Base-by-base conservation (phyloP, 177 flowering plant genomes). In the Vitis hybrid region DNA sequence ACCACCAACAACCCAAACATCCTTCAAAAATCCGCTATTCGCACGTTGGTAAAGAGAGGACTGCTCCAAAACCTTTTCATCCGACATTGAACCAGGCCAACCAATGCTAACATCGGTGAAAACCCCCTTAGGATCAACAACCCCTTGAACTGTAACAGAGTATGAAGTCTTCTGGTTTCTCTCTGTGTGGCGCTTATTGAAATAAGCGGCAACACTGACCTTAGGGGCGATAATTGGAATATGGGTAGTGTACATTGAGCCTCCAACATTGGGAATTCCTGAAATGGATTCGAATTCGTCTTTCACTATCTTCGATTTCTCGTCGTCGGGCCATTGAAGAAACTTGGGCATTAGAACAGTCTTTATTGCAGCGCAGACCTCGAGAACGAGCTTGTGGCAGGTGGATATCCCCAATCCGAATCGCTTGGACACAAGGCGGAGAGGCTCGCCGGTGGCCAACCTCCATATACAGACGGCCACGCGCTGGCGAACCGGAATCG, bases 391-490 rank as follows among this genome's bases (percentile, higher is more conserved):
- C 73, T 92, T 92, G 62, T 92, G 97, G 69, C 97, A 92, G 52
- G 97, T 92, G 12, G 94, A 89, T 13, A 92, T 92, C 15, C 98
- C 98, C 60, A 92, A 72, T 0, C 98, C 98, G 69, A 93, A 93
- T 30, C 89, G 81, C 73, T 88, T 89, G n/a, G 97, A 89, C 0
- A 93, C 97, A 7, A 85, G 81, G 6, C 97, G 81, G 11, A 93
- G 89, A 6, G 98, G 93, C 78, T 91, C 96, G 6, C 98, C 98
- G 3, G 98, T 91, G 27, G 98, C 98, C 55, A 91, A 74, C 64
- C 98, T 68, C 94, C 94, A 92, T 4, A 92, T 78, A 69, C 97
- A 92, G 13, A 89, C 97, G 0, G 96, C 97, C 0, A 92, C 96
- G 16, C 97, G 80, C 48, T 92, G 93, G 13, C 84, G 89, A 48